Conservation (phyloP, 371 early-diverging fungal genomes). For the Mortierella sp. region DNA sequence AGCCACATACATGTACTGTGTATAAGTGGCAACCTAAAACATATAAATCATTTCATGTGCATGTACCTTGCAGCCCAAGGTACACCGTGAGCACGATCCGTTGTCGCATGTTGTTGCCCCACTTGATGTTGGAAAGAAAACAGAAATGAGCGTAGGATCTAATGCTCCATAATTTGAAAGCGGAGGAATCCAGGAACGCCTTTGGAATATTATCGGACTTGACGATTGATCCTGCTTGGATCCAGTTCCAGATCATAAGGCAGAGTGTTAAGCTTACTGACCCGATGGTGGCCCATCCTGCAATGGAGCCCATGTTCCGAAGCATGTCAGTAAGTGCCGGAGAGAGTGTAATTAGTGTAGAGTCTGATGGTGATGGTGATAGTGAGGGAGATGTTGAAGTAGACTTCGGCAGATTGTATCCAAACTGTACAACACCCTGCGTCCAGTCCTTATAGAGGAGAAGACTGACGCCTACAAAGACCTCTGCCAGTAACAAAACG, state of each 20-base stretch:
- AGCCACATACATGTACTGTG: not conserved
- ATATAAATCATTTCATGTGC: too few species aligned
- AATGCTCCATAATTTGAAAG: slow-evolving; percentile 38
- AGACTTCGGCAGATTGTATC: too few species aligned
- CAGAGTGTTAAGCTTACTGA: slow-evolving; percentile 25
- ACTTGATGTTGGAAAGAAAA: slow-evolving; percentile 26
- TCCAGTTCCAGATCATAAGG: slow-evolving; percentile 39
- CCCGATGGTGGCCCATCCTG: slow-evolving; percentile 36
- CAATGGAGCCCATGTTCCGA: slow-evolving; percentile 2
- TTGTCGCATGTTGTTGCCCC: slow-evolving; percentile 35
- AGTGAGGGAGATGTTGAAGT: too few species aligned
- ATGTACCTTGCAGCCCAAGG: slow-evolving; percentile 51
- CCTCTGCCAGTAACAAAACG: slow-evolving; percentile 19
- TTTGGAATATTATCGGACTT: slow-evolving; percentile 36
- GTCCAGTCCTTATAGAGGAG: slow-evolving; percentile 28
- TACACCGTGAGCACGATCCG: slow-evolving; percentile 26
- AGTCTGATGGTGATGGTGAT: not conserved
- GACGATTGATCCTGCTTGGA: slow-evolving; percentile 29
- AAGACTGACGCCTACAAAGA: slow-evolving; percentile 20
- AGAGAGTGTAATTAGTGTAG: not conserved
- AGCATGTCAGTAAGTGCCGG: not conserved
- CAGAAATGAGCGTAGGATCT: slow-evolving; percentile 47
- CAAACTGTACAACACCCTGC: slow-evolving; percentile 8
- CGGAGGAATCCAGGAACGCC: slow-evolving; percentile 28
- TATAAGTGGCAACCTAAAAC: too few species aligned